These are phyloP conservation scores for Artomyces pyxidatus DNA, from an alignment of 768 basidiomycete species.

Conservation along the genomic window DNA sequence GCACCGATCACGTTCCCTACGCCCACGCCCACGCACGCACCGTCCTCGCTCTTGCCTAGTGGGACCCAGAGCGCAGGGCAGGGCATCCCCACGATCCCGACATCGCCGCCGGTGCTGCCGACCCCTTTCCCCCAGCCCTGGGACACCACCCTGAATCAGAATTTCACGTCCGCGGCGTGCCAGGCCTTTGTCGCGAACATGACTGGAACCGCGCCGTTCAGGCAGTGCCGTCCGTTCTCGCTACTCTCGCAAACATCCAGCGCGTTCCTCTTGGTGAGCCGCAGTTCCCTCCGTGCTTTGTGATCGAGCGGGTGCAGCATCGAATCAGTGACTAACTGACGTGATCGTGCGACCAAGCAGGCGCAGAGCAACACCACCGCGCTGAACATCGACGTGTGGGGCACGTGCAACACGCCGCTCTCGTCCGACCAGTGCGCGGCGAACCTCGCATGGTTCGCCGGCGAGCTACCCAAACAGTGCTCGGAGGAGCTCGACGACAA, in stretches of 20 bases:
- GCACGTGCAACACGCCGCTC: constrained; percentile 63
- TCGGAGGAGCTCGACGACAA: constrained; percentile 42
- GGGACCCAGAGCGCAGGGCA: constrained; percentile 12
- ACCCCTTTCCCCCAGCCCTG: constrained; percentile 75
- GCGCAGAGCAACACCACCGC: constrained; percentile 53
- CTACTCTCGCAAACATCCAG: constrained; percentile 49
- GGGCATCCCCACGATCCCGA: constrained; percentile 40
- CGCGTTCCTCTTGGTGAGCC: constrained; percentile 46
- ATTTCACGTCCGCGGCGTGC: constrained; percentile 61
- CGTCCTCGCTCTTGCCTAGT: constrained; percentile 20
- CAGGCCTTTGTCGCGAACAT: constrained; percentile 70
- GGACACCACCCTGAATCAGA: constrained; percentile 51
- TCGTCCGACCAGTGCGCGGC: constrained; percentile 42
- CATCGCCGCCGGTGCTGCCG: constrained; percentile 44
- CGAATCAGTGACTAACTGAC: constrained; percentile 7
- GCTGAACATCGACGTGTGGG: constrained; percentile 68
- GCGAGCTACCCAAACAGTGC: constrained; percentile 42
- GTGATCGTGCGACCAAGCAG: constrained; percentile 29
- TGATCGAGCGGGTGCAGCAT: constrained; percentile 1
- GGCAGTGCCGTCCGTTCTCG: constrained; percentile 72
- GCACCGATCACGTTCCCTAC: constrained; percentile 8
- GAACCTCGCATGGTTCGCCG: constrained; percentile 63
- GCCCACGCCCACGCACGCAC: constrained; percentile 11
- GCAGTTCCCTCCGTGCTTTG: constrained; percentile 8
- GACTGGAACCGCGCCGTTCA: constrained; percentile 51